Base-by-base conservation (phyloP, 148 eudicot species). In the Chenopodium album region DNA sequence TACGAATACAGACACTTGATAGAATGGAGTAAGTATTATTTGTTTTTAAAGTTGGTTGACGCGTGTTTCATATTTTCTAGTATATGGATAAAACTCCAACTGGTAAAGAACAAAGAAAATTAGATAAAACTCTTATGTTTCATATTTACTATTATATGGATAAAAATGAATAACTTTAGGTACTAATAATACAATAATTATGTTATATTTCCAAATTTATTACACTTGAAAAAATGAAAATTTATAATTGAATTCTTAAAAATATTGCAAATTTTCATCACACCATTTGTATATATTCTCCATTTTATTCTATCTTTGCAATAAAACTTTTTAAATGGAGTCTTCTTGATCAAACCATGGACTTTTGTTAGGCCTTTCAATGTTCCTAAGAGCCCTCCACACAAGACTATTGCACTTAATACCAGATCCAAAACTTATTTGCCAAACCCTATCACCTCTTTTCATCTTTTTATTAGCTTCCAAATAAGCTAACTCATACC, bases 401-500 rank as follows among this genome's bases (percentile, higher is more conserved):
- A 94, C 95, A 67, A 79, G 93, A 88, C 90, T 94, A 31, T 89
- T 92, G 44, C 98, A 94, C 87, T 92, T 92, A 34, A 94, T 85
- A 1, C 95, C 94, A 17, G 98, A 94, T 19, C 95, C 95, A 77
- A 91, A 88, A 73, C 92, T 89, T 52, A 94, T 76, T 73, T 94
- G 98, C 90, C 92, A 92, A 62, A 91, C 63, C 73, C 89, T 83
- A 67, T 94, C 92, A 41, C 98, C 95, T 63, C 81, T 83, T 63
- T 87, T 88, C 22, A 92, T 67, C 76, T 72, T 90, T 1, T 44
- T 48, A 4, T 88, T 85, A 14, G 89, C 90, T 78, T 94, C 98
- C 72, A 94, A 80, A 77, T 88, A 91, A 23, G 92, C 94, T 77
- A 94, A 69, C 77, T 94, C 95, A 86, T 94, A 94, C 98, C 98